Evolutionary conservation across 345 rosid species (phyloP), one percentile per base, ranked within the genome.

Genomic region (Rhizophora apiculata): DNA sequence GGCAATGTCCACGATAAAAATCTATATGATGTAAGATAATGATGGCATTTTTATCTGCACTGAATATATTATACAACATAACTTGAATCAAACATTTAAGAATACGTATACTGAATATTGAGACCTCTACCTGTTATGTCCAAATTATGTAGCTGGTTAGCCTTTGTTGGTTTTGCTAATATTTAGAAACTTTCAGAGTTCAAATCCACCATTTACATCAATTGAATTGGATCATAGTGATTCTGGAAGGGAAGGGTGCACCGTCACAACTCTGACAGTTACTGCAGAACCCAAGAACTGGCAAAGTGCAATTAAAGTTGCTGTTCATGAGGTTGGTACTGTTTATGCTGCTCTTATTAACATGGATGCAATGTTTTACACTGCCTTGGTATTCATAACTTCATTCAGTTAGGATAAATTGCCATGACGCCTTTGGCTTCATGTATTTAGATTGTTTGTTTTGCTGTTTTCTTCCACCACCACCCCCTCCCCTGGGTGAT

Each of bases 161-260:
- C 64, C 60, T 75, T 73, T n/a, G 8, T 10, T 59, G 34, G 15
- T 67, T 74, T 62, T 57, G 67, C 81, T 82, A 71, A 78, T 74
- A 18, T 57, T 61, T 65, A 7, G 52, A 68, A 67, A 68, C 68
- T 89, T 78, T 71, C 93, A 91, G 99, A 96, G 97, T 86, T 96
- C 99, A 66, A 90, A 96, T 81, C 99, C 98, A 0, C 99, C 98
- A 19, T 96, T 92, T 81, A 92, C 99, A 15, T 96, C 98, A 48
- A 90, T 96, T 74, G 99, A 96, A 82, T 80, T 96, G 87, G 99
- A 96, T 81, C 99, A 96, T 81, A 92, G 99, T 79, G 99, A 96
- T 76, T 96, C 99, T 11, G 99, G 99, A 77, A 89, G 99, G 82
- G 98, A 96, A 83, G 96, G 96, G 62, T 96, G 99, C 88, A 96